phyloP scores from a whole-genome alignment of 768 basidiomycete genomes.

The Mycena polygramma region DNA sequence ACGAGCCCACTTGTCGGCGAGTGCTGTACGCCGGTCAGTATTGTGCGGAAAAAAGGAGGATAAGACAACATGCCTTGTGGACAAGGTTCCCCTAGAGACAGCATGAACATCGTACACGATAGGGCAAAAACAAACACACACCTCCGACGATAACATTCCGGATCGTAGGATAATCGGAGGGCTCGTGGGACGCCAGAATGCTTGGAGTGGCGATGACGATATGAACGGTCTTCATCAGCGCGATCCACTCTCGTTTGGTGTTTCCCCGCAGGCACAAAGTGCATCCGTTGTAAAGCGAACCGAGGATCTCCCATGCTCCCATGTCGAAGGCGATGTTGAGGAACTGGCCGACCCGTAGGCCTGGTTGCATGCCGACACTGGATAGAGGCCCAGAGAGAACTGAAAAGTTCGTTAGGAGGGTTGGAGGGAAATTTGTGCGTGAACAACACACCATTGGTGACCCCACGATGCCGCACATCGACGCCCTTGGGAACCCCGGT shows the following conservation, averaged over 20 bases:
- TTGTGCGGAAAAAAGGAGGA: constrained; percentile 14
- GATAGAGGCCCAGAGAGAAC: constrained; percentile 48
- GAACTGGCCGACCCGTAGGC: constrained; percentile 57
- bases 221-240: constrained; percentile 57
- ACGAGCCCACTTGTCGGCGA: constrained; percentile 39
- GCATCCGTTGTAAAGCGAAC: constrained; percentile 58
- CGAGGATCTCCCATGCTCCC: constrained; percentile 62
- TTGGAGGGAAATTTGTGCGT: background rate
- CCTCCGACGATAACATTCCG: constrained; percentile 54
- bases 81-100: constrained; percentile 60
- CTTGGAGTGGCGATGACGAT: constrained; percentile 61
- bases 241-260: constrained; percentile 55
- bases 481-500: constrained; percentile 63
- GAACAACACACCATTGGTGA: constrained; percentile 49
- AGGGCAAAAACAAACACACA: too few relatives aligned
- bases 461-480: constrained; percentile 56
- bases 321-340: constrained; percentile 62
- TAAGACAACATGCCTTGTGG: constrained; percentile 51
- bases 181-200: constrained; percentile 56
- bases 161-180: constrained; percentile 57
- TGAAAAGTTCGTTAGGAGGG: constrained; percentile 7
- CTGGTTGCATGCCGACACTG: constrained; percentile 56
- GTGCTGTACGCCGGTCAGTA: constrained; percentile 34
- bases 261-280: constrained; percentile 62
- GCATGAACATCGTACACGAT: too few relatives aligned